A percentile compares a stretch with the other conserved stretches of the same genome.
These are phyloP conservation scores for Aspergillus diversus DNA, from an alignment of 495 filamentous ascomycete species.

Conservation along the genomic window DNA sequence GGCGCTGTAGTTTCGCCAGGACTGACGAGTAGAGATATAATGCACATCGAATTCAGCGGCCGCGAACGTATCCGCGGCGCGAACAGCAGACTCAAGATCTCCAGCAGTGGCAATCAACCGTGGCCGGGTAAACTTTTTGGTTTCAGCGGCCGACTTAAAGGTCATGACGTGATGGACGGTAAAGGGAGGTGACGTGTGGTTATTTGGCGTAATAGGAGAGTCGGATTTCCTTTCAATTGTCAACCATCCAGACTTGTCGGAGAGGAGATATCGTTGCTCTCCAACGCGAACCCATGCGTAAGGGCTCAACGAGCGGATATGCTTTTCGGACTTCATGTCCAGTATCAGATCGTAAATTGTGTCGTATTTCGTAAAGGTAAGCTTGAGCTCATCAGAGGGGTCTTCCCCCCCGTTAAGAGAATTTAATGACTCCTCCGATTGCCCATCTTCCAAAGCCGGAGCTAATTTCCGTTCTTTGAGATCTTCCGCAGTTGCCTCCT, in stretches of 20 bases:
- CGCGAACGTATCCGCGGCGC: slow-evolving; percentile 82
- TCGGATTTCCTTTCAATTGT: slow-evolving; percentile 56
- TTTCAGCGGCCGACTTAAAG: slow-evolving; percentile 31
- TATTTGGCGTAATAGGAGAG: neutral
- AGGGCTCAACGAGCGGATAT: slow-evolving; percentile 75
- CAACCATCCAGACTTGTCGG: slow-evolving; percentile 51
- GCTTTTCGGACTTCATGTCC: slow-evolving; percentile 75
- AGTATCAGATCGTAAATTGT: slow-evolving; percentile 83
- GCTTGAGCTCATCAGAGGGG: slow-evolving; percentile 30
- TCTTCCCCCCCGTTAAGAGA: neutral
- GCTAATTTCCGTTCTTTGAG: slow-evolving; percentile 57
- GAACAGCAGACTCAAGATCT: slow-evolving; percentile 72
- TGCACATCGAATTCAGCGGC: slow-evolving; percentile 58
- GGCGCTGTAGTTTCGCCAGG: slow-evolving; percentile 71
- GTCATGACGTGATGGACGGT: slow-evolving; percentile 39
- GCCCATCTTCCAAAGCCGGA: slow-evolving; percentile 31
- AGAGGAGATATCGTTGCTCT: slow-evolving; percentile 66
- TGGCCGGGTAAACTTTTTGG: slow-evolving; percentile 59
- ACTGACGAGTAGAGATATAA: slow-evolving; percentile 59
- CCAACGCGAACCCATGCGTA: slow-evolving; percentile 80
- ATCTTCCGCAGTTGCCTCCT: slow-evolving; percentile 58
- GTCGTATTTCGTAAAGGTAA: slow-evolving; percentile 82
- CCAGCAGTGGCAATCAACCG: slow-evolving; percentile 61
- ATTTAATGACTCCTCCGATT: slow-evolving; percentile 1
- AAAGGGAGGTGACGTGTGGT: slow-evolving; percentile 17